These are phyloP conservation scores for Pythium biforme DNA, from an alignment of 352 stramenopile species.

Conservation along the genomic window DNA sequence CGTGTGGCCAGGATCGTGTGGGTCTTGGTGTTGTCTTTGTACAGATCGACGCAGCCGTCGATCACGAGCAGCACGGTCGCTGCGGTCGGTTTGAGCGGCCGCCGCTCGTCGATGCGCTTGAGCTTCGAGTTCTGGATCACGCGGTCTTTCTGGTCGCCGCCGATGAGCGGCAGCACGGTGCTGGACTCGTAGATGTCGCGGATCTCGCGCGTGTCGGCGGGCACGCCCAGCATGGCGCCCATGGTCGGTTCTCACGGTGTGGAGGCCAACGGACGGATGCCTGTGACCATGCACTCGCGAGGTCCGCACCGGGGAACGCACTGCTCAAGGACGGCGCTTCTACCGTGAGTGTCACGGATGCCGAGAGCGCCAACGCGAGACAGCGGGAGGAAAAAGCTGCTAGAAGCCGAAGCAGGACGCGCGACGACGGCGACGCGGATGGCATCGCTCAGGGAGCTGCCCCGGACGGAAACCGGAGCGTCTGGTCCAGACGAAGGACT, in stretches of 20 bases:
- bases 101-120: slow-evolving; percentile 38
- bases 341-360: background rate
- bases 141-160: slow-evolving; percentile 43
- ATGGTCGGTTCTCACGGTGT: slow-evolving; percentile 31
- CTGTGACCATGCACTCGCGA: slow-evolving; percentile 8
- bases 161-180: slow-evolving; percentile 64
- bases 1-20: slow-evolving; percentile 36
- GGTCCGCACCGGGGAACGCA: background rate
- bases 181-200: slow-evolving; percentile 50
- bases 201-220: slow-evolving; percentile 39
- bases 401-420: background rate
- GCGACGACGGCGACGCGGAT: background rate
- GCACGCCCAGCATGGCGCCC: slow-evolving; percentile 49
- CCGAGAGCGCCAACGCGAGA: background rate
- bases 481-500: no score
- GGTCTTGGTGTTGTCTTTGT: slow-evolving; percentile 39
- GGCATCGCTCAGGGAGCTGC: background rate
- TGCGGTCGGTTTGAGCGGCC: slow-evolving; percentile 29
- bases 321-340: background rate
- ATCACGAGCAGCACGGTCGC: slow-evolving; percentile 52
- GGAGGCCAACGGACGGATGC: background rate
- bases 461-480: no score
- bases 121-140: slow-evolving; percentile 51
- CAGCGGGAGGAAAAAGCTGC: background rate
- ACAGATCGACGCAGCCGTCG: slow-evolving; percentile 53